These are phyloP conservation scores for Schizosaccharomyces pombe DNA, from an alignment of 805 yeast genomes.

Conservation along the genomic window DNA sequence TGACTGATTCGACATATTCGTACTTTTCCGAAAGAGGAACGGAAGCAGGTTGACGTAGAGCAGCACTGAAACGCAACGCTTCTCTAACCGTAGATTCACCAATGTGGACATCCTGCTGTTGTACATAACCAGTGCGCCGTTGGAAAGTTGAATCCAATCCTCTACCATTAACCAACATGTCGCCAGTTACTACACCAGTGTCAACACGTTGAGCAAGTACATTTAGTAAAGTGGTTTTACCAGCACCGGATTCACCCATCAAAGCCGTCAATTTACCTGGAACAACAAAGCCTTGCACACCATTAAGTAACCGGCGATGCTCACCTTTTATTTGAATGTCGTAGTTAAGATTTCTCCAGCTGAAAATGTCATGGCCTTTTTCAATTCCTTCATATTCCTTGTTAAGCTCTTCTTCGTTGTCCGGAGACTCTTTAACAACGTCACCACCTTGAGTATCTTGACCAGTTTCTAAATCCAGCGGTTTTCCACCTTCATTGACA, in stretches of 20 bases:
- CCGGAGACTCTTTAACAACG: neutral
- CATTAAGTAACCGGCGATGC: constrained; percentile 20
- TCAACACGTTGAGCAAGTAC: constrained; percentile 49
- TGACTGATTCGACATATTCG: constrained; percentile 45
- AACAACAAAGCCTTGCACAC: constrained; percentile 47
- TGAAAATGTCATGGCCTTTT: constrained; percentile 23
- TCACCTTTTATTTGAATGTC: constrained; percentile 23
- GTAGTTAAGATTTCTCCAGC: constrained; percentile 41
- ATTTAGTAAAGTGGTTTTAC: constrained; percentile 56
- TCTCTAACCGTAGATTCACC: constrained; percentile 50
- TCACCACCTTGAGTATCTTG: constrained; percentile 8
- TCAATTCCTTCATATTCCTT: neutral
- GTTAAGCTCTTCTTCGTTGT: neutral
- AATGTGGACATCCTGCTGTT: constrained; percentile 59
- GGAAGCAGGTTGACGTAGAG: constrained; percentile 41
- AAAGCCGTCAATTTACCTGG: constrained; percentile 65
- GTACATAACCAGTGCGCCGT: constrained; percentile 58
- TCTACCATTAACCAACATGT: constrained; percentile 46
- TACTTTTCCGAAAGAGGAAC: constrained; percentile 35
- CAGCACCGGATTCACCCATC: constrained; percentile 78
- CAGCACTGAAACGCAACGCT: constrained; percentile 47
- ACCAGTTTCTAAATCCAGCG: constrained; percentile 15
- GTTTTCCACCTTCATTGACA: constrained; percentile 12
- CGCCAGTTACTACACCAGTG: constrained; percentile 49
- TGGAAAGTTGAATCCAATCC: constrained; percentile 42